phyloP scores from a whole-genome alignment of 306 rosid species.

The Cucurbita pepo region DNA sequence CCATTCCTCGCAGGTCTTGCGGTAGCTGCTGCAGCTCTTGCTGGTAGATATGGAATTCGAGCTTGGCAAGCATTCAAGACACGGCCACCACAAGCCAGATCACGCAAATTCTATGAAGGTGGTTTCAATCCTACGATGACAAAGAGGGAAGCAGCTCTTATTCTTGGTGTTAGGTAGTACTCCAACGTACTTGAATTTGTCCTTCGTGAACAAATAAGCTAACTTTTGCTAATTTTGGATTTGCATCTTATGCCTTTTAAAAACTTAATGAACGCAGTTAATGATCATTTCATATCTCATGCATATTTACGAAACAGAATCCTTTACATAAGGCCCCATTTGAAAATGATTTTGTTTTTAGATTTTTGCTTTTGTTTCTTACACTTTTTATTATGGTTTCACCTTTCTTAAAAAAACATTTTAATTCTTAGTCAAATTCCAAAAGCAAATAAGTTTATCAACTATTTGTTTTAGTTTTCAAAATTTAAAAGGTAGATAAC shows the following conservation, averaged over 20 bases:
- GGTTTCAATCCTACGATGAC: constrained; percentile 65
- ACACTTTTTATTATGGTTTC: too few relatives aligned
- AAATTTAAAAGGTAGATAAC: too few relatives aligned
- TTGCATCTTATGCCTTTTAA: background rate
- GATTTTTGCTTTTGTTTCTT: too few relatives aligned
- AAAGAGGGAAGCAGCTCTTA: constrained; percentile 56
- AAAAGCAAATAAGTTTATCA: too few relatives aligned
- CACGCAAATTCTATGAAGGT: constrained; percentile 50
- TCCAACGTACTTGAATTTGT: background rate
- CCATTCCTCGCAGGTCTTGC: constrained; percentile 64
- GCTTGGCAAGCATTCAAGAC: constrained; percentile 67
- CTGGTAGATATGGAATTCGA: constrained; percentile 49
- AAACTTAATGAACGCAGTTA: background rate
- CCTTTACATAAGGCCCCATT: too few relatives aligned
- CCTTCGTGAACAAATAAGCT: background rate
- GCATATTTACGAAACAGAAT: background rate
- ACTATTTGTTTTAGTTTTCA: too few relatives aligned
- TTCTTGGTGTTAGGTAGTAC: constrained; percentile 54
- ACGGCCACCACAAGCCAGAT: constrained; percentile 30
- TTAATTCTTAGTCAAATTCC: too few relatives aligned
- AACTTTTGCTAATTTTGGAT: too few relatives aligned
- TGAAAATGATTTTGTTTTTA: too few relatives aligned
- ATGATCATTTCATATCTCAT: background rate
- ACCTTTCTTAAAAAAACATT: too few relatives aligned
- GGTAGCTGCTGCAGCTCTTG: constrained; percentile 56